Base-by-base conservation (phyloP, 768 basidiomycete genomes). In the Calocybe gangraenosa region DNA sequence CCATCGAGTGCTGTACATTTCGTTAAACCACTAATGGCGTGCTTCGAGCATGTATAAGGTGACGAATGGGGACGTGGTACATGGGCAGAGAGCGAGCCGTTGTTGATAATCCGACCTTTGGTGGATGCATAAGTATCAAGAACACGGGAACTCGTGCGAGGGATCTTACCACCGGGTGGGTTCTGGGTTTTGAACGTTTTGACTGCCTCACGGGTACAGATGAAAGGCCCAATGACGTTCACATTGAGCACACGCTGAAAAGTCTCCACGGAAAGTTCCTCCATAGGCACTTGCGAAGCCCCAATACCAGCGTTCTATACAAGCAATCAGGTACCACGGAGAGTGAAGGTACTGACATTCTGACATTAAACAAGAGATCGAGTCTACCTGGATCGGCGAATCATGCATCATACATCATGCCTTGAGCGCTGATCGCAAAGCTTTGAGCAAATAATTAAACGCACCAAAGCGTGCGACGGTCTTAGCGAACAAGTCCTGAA, bases 301-400 rank as follows among this genome's bases (percentile, higher is more conserved):
- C 67, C 65, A 22, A 79, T 73, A 0, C 91, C 91, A 1, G 91
- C 91, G 55, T 92, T 92, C 88, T 91, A 48, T 15, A 19, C 14
- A 46, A 21, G 38, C 22, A 7, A 32, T 28, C 10, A 17, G 14
- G 1, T 8, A 14, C 34, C 34, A 14, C 14, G 34, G 34, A n/a
- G n/a, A 14, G 21, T 14, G 22, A 7, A n/a, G 21, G 21, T 11
- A 10, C 15, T 18, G 23, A 32, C 8, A 21, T 25, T 56, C 78
- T 55, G 51, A 83, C 90, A 61, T 92, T 92, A 67, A 92, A 94
- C 19, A 92, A 56, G 25, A 92, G 56, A 60, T 93, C 89, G 9
- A 88, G 53, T 3, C 81, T 71, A 13, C 81, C 84, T 86, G 50
- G 10, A 10, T 11, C n/a, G n/a, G n/a, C n/a, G n/a, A n/a, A n/a